phyloP scores from a whole-genome alignment of 225 moss, liverwort and hornwort genomes.

The Climacium dendroides region DNA sequence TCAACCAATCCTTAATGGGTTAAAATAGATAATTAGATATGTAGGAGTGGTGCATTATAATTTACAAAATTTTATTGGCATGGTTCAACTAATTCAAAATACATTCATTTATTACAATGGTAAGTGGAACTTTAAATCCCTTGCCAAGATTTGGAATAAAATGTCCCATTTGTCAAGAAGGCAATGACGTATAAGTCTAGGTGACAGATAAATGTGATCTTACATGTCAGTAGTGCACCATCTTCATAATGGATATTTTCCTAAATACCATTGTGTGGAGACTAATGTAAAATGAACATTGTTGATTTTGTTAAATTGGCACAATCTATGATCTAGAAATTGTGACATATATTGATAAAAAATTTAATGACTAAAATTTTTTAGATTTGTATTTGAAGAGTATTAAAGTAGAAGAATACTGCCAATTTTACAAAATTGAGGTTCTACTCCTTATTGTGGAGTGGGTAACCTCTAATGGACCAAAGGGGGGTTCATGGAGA shows the following conservation, averaged over 20 bases:
- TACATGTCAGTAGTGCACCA: background rate
- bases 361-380: background rate
- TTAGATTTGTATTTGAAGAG: background rate
- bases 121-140: background rate
- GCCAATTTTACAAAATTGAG: background rate
- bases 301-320: background rate
- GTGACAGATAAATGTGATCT: background rate
- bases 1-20: too few relatives aligned
- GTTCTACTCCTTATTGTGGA: background rate
- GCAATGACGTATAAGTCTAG: accelerated
- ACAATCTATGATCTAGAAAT: accelerated
- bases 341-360: background rate
- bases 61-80: too few relatives aligned
- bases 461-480: too few relatives aligned
- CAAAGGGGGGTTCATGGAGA: too few relatives aligned
- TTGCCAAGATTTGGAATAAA: accelerated
- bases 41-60: too few relatives aligned
- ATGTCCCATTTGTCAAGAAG: background rate
- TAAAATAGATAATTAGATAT: too few relatives aligned
- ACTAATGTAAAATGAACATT: background rate
- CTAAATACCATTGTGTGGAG: accelerated
- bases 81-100: too few relatives aligned
- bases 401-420: background rate
- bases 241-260: accelerated
- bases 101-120: too few relatives aligned